Conservation (phyloP, 495 filamentous ascomycete species). For the Penicillium goetzii region DNA sequence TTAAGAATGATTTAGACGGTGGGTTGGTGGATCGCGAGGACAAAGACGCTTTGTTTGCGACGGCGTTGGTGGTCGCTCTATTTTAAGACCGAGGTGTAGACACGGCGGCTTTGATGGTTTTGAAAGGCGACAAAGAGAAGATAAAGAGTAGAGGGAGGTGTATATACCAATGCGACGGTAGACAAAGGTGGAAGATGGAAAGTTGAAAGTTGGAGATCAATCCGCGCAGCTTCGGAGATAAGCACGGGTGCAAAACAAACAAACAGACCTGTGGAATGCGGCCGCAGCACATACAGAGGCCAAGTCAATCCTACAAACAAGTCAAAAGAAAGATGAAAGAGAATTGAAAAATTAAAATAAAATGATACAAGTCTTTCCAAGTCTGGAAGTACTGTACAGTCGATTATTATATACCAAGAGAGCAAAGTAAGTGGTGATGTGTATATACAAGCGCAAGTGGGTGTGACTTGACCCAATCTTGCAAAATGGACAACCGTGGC, state of each 20-base stretch:
- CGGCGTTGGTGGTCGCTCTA: not conserved
- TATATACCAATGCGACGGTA: not conserved
- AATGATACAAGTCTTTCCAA: slow-evolving; percentile 2
- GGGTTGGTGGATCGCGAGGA: not conserved
- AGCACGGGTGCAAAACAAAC: slow-evolving; percentile 28
- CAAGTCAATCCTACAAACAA: not conserved
- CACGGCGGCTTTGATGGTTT: slow-evolving; percentile 6
- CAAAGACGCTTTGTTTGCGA: slow-evolving; percentile 8
- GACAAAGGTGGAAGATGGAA: not conserved
- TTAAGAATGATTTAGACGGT: not conserved
- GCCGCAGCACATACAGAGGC: not conserved
- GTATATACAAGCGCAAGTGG: slow-evolving; percentile 30
- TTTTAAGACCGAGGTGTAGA: not conserved
- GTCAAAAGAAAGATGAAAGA: not conserved
- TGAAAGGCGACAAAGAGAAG: not conserved
- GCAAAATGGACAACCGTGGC: slow-evolving; percentile 10
- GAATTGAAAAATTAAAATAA: not conserved
- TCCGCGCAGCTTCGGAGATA: slow-evolving; percentile 9
- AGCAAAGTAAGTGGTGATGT: slow-evolving; percentile 13
- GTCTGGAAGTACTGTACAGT: slow-evolving; percentile 27
- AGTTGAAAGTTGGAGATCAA: not conserved
- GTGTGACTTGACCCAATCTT: slow-evolving; percentile 10
- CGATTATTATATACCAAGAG: slow-evolving; percentile 26
- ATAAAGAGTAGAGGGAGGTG: not conserved
- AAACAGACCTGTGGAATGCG: slow-evolving; percentile 15